Evolutionary conservation across 495 filamentous ascomycete genomes (phyloP), one percentile per base, ranked within the genome.

Genomic region (Thozetella sp.): DNA sequence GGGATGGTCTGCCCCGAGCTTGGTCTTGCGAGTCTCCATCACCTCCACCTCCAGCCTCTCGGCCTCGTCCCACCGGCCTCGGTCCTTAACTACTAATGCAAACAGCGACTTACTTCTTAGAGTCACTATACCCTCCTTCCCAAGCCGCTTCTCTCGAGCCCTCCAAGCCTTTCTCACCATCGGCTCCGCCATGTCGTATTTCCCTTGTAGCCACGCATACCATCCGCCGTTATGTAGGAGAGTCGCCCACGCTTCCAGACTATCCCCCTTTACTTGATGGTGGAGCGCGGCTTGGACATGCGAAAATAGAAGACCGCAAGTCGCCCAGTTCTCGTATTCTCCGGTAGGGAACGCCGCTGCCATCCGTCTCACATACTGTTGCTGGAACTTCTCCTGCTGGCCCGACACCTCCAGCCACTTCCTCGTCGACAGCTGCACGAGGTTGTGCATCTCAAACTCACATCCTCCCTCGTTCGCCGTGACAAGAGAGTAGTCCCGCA

Each of bases 401-500:
- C 59, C 55, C 53, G 1, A 40, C 30, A 23, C 60, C 55, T 25
- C n/a, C 10, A 84, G 64, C 81, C 80, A 84, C 22, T 64, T 68
- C 56, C 69, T 63, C 20, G 65, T 80, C 1, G 73, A 69, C 22
- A 81, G 56, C 63, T 83, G 76, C 19, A 84, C 79, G 0, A 85
- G 69, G 51, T 54, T 37, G 66, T 84, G 75, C 72, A 83, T 85
- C 58, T 76, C 68, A 56, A 80, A 83, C 0, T 50, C 67, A 45
- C 56, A 53, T 6, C 57, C 58, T 2, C 22, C 27, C n/a, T 55
- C 52, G 30, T 51, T 60, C 15, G 61, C n/a, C 15, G 65, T 62
- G 58, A 83, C 69, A n/a, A 83, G 75, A 48, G 67, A 75, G 64
- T 74, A 81, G 54, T 73, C 66, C 59, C 66, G 55, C 25, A 84